Percentiles rank a stretch among this genome's conserved stretches.
Evolutionary conservation across 2,329 filamentous ascomycete genomes (phyloP).

Genomic region (Gliomastix tumulicola): DNA sequence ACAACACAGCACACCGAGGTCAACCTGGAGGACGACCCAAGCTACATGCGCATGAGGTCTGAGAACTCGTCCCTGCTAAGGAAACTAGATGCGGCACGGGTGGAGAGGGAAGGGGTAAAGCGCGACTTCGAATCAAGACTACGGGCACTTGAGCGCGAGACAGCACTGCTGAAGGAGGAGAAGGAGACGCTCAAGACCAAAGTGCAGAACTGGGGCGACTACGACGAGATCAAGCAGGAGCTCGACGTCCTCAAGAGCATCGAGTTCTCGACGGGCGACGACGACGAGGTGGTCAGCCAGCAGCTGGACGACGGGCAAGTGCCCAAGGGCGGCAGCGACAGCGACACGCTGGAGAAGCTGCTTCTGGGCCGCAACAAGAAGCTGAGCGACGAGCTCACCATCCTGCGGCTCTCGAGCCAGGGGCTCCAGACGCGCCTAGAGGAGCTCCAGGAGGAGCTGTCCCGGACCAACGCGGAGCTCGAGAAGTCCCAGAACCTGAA

Average conservation of each 20-base stretch:
- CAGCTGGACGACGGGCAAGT: slow-evolving; percentile 23
- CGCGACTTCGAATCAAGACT: slow-evolving; percentile 69
- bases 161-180: slow-evolving; percentile 68
- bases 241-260: slow-evolving; percentile 96
- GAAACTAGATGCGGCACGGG: slow-evolving; percentile 74
- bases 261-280: slow-evolving; percentile 87
- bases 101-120: slow-evolving; percentile 77
- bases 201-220: slow-evolving; percentile 85
- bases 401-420: slow-evolving; percentile 88
- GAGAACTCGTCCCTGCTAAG: slow-evolving; percentile 90
- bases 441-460: slow-evolving; percentile 75
- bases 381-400: slow-evolving; percentile 84
- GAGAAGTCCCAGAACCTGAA: slow-evolving; percentile 80
- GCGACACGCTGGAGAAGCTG: slow-evolving; percentile 81
- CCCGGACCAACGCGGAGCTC: slow-evolving; percentile 75
- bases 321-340: slow-evolving; percentile 37
- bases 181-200: slow-evolving; percentile 73
- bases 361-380: slow-evolving; percentile 94
- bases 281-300: slow-evolving; percentile 44
- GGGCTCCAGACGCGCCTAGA: slow-evolving; percentile 79
- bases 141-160: slow-evolving; percentile 73
- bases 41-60: slow-evolving; percentile 78
- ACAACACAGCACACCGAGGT: slow-evolving; percentile 53
- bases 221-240: slow-evolving; percentile 94
- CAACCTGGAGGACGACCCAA: slow-evolving; percentile 79